Conservation (phyloP, 495 filamentous ascomycete genomes). For the Xylaria intraflava region DNA sequence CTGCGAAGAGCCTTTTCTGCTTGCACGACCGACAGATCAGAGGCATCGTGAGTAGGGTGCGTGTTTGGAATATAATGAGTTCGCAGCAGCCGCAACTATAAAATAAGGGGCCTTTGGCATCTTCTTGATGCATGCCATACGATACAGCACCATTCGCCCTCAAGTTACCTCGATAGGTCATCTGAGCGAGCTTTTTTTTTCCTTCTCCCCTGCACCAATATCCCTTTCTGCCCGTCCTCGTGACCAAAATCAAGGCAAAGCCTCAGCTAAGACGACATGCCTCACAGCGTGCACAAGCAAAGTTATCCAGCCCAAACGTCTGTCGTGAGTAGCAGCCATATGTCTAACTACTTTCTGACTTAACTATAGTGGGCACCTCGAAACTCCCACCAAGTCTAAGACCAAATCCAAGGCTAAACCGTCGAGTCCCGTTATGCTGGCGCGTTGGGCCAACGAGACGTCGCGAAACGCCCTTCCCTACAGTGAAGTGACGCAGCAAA, state of each 20-base stretch:
- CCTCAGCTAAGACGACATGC: constrained; percentile 13
- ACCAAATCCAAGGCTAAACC: neutral
- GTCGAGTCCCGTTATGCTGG: constrained; percentile 30
- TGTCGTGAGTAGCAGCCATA: constrained; percentile 12
- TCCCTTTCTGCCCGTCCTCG: neutral
- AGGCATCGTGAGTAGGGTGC: neutral
- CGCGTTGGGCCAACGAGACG: constrained; percentile 31
- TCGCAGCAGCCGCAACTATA: constrained; percentile 7
- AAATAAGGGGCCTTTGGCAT: neutral
- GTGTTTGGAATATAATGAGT: neutral
- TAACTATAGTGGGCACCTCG: constrained; percentile 12
- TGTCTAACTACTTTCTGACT: constrained; percentile 10
- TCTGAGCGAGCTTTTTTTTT: constrained; percentile 4
- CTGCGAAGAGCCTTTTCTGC: constrained; percentile 9
- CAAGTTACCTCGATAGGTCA: constrained; percentile 1
- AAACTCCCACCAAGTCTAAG: constrained; percentile 4
- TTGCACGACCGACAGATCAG: constrained; percentile 9
- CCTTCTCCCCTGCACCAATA: neutral
- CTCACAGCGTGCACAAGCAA: constrained; percentile 18
- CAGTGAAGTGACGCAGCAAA: constrained; percentile 29
- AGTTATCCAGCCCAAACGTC: constrained; percentile 15
- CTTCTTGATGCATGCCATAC: neutral
- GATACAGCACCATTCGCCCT: constrained; percentile 3
- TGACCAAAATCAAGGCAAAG: neutral
- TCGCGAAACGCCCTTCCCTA: constrained; percentile 33